phyloP scores from a whole-genome alignment of 75 land plant species.

The Sequoia sempervirens region DNA sequence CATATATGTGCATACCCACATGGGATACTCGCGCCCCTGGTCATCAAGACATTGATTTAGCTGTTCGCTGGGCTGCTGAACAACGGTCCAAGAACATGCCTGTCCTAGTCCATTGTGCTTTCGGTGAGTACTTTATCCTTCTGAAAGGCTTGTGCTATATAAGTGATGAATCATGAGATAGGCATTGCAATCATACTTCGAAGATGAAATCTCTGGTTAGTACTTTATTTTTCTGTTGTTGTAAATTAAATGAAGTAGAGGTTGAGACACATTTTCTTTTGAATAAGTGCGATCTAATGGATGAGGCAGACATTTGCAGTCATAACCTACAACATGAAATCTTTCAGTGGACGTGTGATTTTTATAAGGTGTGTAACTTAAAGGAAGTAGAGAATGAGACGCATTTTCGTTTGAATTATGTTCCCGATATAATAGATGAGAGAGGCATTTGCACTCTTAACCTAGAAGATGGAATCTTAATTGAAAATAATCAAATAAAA shows the following conservation, averaged over 20 bases:
- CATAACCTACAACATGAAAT: not conserved
- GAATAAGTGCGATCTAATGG: no score
- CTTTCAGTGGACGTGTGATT: no score
- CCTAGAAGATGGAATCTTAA: not conserved
- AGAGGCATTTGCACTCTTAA: not conserved
- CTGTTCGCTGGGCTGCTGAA: slow-evolving; percentile 73
- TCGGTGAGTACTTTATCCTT: slow-evolving; percentile 37
- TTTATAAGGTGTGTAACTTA: no score
- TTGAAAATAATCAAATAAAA: not conserved
- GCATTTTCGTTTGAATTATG: no score
- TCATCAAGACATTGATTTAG: slow-evolving; percentile 58
- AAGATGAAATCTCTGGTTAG: not conserved
- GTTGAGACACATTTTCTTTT: no score
- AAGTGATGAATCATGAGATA: not conserved
- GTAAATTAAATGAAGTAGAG: no score
- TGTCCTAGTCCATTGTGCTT: slow-evolving; percentile 77
- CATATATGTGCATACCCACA: slow-evolving; percentile 71
- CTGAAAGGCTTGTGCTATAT: not conserved
- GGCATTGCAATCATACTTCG: not conserved
- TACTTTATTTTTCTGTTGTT: no score
- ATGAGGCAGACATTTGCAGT: not conserved
- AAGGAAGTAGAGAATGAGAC: no score
- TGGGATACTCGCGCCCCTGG: slow-evolving; percentile 82
- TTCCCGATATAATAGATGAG: not conserved
- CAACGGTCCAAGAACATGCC: slow-evolving; percentile 49